These are phyloP conservation scores for Plasmodium chabaudi DNA, from an alignment of 169 alveolate species.

Conservation along the genomic window DNA sequence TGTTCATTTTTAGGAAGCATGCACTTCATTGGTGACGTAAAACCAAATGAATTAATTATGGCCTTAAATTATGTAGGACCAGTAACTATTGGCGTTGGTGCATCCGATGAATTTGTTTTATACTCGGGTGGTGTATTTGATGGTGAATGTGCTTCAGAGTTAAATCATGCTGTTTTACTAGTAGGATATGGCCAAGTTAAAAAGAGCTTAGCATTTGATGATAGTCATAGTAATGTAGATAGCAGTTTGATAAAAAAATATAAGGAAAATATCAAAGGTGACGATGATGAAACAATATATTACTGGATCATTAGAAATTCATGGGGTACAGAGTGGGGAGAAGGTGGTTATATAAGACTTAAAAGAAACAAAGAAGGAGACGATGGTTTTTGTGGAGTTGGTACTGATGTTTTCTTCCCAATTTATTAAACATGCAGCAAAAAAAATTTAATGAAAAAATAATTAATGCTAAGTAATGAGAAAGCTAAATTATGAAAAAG, in stretches of 20 bases:
- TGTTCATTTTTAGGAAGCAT: conserved; percentile 65
- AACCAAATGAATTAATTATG: conserved; percentile 70
- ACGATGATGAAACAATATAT: conserved; percentile 35
- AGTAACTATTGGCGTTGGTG: conserved; percentile 93
- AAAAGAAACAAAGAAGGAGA: conserved; percentile 61
- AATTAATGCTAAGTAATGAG: background rate
- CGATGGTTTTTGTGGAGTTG: conserved; percentile 58
- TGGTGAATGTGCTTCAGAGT: conserved; percentile 79
- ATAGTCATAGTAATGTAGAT: conserved; percentile 27
- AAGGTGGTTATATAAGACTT: conserved; percentile 87
- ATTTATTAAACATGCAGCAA: conserved; percentile 13
- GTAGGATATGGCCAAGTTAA: conserved; percentile 88
- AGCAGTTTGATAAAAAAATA: background rate
- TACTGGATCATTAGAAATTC: conserved; percentile 91
- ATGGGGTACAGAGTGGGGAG: conserved; percentile 92
- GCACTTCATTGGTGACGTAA: conserved; percentile 67
- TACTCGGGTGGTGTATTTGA: conserved; percentile 87
- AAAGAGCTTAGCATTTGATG: conserved; percentile 21
- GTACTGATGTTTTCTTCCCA: conserved; percentile 62
- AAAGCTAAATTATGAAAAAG: background rate
- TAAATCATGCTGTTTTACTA: conserved; percentile 89
- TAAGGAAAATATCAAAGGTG: background rate
- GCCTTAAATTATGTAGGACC: conserved; percentile 86
- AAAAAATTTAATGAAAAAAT: background rate
- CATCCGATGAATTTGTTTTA: conserved; percentile 86